Conservation (phyloP, 768 basidiomycete species). For the Naganishia antarctica region DNA sequence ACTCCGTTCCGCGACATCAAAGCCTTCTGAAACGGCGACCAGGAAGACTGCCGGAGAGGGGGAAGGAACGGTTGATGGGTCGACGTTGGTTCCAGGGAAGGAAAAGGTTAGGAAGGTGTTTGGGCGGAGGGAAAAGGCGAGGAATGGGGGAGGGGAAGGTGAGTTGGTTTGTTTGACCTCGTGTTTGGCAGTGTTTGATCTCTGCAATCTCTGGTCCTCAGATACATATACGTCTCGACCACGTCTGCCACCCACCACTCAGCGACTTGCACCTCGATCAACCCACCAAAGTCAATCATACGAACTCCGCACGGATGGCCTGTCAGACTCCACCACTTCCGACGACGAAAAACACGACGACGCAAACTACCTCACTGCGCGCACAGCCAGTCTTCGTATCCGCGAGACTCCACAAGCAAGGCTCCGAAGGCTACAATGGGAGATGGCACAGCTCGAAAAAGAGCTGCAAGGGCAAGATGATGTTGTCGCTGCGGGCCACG, state of each 20-base stretch:
- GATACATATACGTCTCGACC: constrained; percentile 35
- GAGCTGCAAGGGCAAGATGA: constrained; percentile 62
- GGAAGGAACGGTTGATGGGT: constrained; percentile 35
- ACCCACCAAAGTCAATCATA: not conserved
- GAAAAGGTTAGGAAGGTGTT: constrained; percentile 37
- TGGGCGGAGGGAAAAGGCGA: constrained; percentile 31
- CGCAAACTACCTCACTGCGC: constrained; percentile 8
- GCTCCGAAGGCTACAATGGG: constrained; percentile 60
- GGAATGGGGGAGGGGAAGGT: constrained; percentile 10
- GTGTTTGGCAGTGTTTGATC: too few species aligned
- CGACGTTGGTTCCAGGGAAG: constrained; percentile 33
- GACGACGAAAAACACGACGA: constrained; percentile 27
- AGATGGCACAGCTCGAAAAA: constrained; percentile 71
- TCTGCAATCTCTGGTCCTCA: too few species aligned
- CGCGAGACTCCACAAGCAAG: constrained; percentile 49
- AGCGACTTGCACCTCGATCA: constrained; percentile 4
- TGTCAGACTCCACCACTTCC: not conserved
- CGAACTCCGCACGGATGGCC: not conserved
- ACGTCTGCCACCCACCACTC: constrained; percentile 34
- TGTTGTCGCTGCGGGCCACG: constrained; percentile 50
- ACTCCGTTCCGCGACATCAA: constrained; percentile 14
- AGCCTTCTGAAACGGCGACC: not conserved
- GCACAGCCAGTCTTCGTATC: constrained; percentile 1
- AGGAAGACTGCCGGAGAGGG: not conserved
- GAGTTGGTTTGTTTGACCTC: not conserved